These are phyloP conservation scores for Amylostereum areolatum DNA, from an alignment of 1,284 basidiomycete genomes.

Conservation along the genomic window DNA sequence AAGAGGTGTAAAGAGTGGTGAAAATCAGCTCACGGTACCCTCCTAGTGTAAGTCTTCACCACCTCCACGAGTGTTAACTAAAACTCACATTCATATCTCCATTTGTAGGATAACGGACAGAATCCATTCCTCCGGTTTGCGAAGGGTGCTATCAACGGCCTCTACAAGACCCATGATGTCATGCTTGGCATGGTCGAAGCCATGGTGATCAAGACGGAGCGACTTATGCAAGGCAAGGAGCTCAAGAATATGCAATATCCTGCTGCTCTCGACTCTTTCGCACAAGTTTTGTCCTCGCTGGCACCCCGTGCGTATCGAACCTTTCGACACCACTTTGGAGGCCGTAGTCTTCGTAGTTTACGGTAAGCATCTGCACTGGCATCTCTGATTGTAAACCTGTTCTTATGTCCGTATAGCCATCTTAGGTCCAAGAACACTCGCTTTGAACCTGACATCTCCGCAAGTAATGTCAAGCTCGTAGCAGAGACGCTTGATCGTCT, in stretches of 20 bases:
- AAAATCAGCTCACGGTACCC: too few species aligned
- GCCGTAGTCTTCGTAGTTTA: not conserved
- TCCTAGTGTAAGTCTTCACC: too few species aligned
- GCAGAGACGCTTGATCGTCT: conserved; percentile 5
- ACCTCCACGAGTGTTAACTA: too few species aligned
- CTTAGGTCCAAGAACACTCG: not conserved
- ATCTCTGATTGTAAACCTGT: not conserved
- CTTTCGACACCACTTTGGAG: not conserved
- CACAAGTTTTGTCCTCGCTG: conserved; percentile 8
- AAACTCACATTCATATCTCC: too few species aligned
- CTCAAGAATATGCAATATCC: conserved; percentile 15
- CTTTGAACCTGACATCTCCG: not conserved
- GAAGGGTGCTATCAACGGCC: conserved; percentile 9
- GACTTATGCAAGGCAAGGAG: conserved; percentile 7
- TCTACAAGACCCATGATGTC: conserved; percentile 10
- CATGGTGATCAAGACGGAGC: conserved; percentile 12
- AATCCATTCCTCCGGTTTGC: conserved; percentile 17
- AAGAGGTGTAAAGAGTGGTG: too few species aligned
- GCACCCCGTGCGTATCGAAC: not conserved
- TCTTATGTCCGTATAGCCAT: not conserved
- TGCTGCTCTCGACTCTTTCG: conserved; percentile 10
- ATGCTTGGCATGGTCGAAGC: conserved; percentile 17
- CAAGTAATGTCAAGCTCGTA: not conserved
- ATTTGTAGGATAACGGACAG: conserved; percentile 7
- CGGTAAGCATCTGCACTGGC: not conserved